Base-by-base conservation (phyloP, 2,329 filamentous ascomycete species). In the Botrytis byssoidea region DNA sequence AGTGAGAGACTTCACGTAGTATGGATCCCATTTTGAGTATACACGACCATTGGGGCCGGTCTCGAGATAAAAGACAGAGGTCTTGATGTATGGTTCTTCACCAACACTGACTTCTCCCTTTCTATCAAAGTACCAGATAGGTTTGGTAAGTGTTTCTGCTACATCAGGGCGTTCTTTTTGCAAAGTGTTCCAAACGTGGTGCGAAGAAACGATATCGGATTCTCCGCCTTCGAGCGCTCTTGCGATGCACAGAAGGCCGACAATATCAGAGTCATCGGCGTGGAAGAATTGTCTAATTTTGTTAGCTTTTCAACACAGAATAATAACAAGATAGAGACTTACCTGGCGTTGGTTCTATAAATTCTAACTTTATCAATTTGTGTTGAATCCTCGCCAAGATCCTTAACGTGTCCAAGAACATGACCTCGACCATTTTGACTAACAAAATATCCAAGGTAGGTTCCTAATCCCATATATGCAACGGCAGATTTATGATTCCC, bases 51-150 rank as follows among this genome's bases (percentile, higher is more conserved):
- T 86, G 10, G 88, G 87, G 10, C 87, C 88, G 8, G 88, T 89
- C 84, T 97, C 93, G 6, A 94, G 84, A 81, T 94, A 97, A 78
- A 96, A 89, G 29, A 97, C 89, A 20, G 88, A 87, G 46, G 91
- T 89, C 61, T 87, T 86, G 78, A 93, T 92, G 83, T 90, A 97
- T 73, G 90, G 90, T 72, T 95, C 89, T 82, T 97, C 87, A 20
- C 93, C 93, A 22, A 86, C 84, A 35, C 90, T 92, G 1, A 88
- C 89, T 85, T 97, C 94, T 18, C 94, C 94, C 85, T 97, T 97
- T 72, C 94, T 91, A 83, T 97, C 94, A 82, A 97, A 95, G 84
- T 97, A 96, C 94, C 94, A 97, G 76, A 94, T 89, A 0, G 94
- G 93, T 81, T 91, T 84, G 1, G 92, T 91, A 71, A 97, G 85